These are phyloP conservation scores for Nothophytophthora sp. DNA, from an alignment of 352 stramenopile genomes.

Conservation along the genomic window DNA sequence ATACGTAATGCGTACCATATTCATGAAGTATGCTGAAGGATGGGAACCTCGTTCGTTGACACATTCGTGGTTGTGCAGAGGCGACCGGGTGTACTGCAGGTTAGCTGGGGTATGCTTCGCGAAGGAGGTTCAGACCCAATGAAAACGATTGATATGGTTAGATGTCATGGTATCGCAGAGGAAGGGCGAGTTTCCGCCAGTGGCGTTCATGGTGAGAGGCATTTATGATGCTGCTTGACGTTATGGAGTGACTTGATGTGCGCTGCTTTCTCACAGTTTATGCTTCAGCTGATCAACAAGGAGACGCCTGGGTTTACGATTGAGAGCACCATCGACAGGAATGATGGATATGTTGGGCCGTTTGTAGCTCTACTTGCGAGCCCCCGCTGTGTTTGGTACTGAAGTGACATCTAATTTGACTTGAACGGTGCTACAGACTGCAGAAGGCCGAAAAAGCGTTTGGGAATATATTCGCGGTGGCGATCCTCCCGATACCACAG, in stretches of 20 bases:
- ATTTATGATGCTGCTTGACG: neutral
- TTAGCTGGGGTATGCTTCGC: slow-evolving; percentile 18
- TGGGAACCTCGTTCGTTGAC: neutral
- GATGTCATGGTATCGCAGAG: slow-evolving; percentile 81
- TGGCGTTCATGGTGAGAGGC: slow-evolving; percentile 61
- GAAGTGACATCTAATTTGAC: too few relatives aligned
- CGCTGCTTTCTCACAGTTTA: slow-evolving; percentile 3
- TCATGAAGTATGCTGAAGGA: neutral
- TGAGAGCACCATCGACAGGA: slow-evolving; percentile 48
- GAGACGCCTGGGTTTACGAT: slow-evolving; percentile 31
- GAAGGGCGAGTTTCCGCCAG: slow-evolving; percentile 63
- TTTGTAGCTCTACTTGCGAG: neutral
- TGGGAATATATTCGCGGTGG: slow-evolving; percentile 50
- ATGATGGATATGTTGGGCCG: neutral
- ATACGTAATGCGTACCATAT: too few relatives aligned
- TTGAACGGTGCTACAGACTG: too few relatives aligned
- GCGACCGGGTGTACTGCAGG: slow-evolving; percentile 57
- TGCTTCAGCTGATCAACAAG: slow-evolving; percentile 42
- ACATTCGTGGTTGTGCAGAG: slow-evolving; percentile 17
- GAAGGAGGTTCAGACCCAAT: neutral
- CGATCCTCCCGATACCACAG: slow-evolving; percentile 43
- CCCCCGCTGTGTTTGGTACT: too few relatives aligned
- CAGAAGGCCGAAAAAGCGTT: slow-evolving; percentile 66
- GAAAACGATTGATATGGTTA: slow-evolving; percentile 14
- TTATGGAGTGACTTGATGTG: neutral